Base-by-base conservation (phyloP, 805 yeast species). In the Yarrowia hollandica region DNA sequence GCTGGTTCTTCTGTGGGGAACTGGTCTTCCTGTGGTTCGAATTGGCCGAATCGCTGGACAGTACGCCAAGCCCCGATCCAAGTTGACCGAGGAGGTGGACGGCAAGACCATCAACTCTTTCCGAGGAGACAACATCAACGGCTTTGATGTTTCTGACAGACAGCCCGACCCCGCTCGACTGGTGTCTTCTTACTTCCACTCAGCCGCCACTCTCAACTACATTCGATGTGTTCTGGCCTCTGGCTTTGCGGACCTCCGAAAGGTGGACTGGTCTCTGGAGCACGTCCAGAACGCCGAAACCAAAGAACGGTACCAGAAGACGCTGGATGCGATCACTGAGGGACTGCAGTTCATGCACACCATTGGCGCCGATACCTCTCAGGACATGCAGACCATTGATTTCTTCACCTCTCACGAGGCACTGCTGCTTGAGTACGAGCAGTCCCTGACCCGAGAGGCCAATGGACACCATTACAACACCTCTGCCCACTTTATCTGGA, bases 41-140 rank as follows among this genome's bases (percentile, higher is more conserved):
- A 70, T 75, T 26, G 78, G 76, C 12, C 70, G 78, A 18, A 74
- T 75, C 42, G 78, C 78, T 1, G 78, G 78, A 8, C 78, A 75
- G 63, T 75, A 74, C 62, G 78, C 78, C 12, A 75, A 75, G 65
- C 78, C 78, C 1, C 67, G 78, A 19, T 73, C 77, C n/a, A 75
- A 74, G 62, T 65, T 71, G 44, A 75, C 77, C 14, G 78, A 75
- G 61, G 69, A 65, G n/a, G 71, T 72, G 6, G 69, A 73, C 28
- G 79, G 78, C 14, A 63, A 63, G 35, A 73, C 71, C 41, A 68
- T 74, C 54, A 74, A 75, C 9, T 72, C 77, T 15, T 75, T 75
- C 67, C 62, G 78, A 18, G 78, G 78, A 5, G 78, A 75, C 63
- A 75, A 75, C 57, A 72, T 75, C 62, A 75, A 75, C 58, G 79